Evolutionary conservation across 2,329 filamentous ascomycete species (phyloP), one percentile per base, ranked within the genome.

Genomic region (Colletotrichum sojae): DNA sequence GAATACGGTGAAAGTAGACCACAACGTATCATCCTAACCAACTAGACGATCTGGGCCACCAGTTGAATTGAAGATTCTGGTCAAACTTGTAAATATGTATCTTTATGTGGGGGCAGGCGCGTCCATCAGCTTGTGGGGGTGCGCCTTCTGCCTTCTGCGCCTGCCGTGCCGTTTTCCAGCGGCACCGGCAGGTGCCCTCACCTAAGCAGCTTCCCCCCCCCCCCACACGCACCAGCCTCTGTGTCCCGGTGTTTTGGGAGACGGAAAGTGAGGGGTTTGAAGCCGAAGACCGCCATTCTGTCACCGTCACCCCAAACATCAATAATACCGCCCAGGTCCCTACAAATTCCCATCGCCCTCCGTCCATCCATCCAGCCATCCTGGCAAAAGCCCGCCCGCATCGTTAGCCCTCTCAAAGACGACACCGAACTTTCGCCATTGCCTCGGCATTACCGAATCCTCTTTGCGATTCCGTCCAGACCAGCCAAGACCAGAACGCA

Each of bases 11-110:
- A 63, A 64, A 52, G 60, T 36, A 70, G 51, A 67, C 70, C 70
- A 71, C 70, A 71, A 71, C 68, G 70, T 70, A 70, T 70, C 70
- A 71, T 71, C 70, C 70, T 71, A 71, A 71, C 70, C 70, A 71
- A 71, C 70, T 71, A 71, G 70, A 71, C 70, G 67, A 71, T 71
- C 70, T 66, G 67, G 68, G 70, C 70, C 15, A 62, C 22, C 31
- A 36, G 9, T 22, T 4, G 22, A 22, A 22, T 22, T 22, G 22
- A 4, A 13, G 2, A 4, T 2, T 1, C 1, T 2, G 18, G n/a
- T 2, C 18, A 10, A 49, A 8, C 2, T 18, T 12, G 2, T 12
- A 3, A 10, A 6, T 8, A 49, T 49, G 2, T 10, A 22, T n/a
- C 46, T 49, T 49, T 4, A 8, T 1, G 15, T 12, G 15, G 16